Percentiles rank a stretch among this genome's conserved stretches.
Conservation (phyloP, 768 basidiomycete genomes). For the Nidularia pulvinata region DNA sequence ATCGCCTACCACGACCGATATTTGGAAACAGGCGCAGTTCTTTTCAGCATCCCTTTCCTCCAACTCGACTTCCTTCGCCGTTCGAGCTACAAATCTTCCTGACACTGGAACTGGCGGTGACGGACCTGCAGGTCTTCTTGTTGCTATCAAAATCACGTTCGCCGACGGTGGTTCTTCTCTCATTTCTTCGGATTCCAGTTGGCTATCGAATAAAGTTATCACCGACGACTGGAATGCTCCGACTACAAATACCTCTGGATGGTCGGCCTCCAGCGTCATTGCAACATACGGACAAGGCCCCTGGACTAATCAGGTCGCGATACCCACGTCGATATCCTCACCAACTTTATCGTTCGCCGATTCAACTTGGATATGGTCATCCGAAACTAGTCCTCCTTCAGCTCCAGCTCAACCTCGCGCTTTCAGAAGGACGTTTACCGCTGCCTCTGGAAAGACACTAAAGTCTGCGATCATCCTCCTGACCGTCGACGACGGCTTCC, state of each 20-base stretch:
- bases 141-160: constrained; percentile 18
- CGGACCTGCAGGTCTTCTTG: constrained; percentile 22
- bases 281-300: constrained; percentile 21
- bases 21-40: constrained; percentile 21
- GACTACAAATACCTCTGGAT: constrained; percentile 14
- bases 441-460: constrained; percentile 14
- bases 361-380: constrained; percentile 25
- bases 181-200: constrained; percentile 17
- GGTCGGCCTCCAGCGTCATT: constrained; percentile 11
- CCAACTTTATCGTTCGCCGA: constrained; percentile 10
- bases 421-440: constrained; percentile 20
- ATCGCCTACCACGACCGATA: constrained; percentile 13
- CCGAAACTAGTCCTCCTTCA: constrained; percentile 7
- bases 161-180: constrained; percentile 19
- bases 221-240: constrained; percentile 20
- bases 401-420: constrained; percentile 19
- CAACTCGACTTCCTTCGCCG: constrained; percentile 18
- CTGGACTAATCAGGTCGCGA: constrained; percentile 17
- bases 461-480: constrained; percentile 14
- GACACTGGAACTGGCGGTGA: constrained; percentile 13
- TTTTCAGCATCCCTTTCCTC: constrained; percentile 13
- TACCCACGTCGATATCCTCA: constrained; percentile 9
- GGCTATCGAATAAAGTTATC: constrained; percentile 16
- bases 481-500: constrained; percentile 23
- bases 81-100: constrained; percentile 21